Percentiles rank a stretch among this genome's conserved stretches.
phyloP scores from a whole-genome alignment of 768 basidiomycete genomes.

The Leccinellum rugosiceps region DNA sequence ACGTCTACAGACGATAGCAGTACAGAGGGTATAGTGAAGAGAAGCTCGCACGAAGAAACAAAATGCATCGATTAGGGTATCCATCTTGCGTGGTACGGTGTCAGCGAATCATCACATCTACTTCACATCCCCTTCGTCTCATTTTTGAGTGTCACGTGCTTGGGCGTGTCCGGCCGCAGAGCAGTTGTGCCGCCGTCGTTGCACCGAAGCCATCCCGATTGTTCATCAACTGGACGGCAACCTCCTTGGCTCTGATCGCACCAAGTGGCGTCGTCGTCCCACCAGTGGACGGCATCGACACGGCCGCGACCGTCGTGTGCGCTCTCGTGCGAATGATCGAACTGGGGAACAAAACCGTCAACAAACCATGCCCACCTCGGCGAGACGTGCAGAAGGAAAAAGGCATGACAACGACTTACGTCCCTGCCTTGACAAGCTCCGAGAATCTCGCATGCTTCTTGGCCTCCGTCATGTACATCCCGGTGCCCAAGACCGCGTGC shows the following conservation, averaged over 20 bases:
- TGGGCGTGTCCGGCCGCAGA: background rate
- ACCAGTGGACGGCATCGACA: slow-evolving; percentile 13
- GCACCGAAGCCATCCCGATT: background rate
- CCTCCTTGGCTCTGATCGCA: slow-evolving; percentile 72
- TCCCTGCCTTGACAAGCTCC: slow-evolving; percentile 55
- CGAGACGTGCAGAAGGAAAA: slow-evolving; percentile 5
- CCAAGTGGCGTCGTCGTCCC: slow-evolving; percentile 37
- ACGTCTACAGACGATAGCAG: too few relatives aligned
- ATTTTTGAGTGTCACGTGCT: slow-evolving; percentile 1
- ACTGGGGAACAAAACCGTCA: slow-evolving; percentile 17
- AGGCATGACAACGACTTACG: slow-evolving; percentile 32
- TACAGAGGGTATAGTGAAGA: too few relatives aligned
- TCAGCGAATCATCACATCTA: slow-evolving; percentile 4
- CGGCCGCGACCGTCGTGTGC: slow-evolving; percentile 29
- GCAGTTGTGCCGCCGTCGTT: background rate
- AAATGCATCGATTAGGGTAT: slow-evolving; percentile 15
- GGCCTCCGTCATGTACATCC: slow-evolving; percentile 57
- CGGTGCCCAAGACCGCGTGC: slow-evolving; percentile 42
- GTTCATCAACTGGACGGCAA: slow-evolving; percentile 35
- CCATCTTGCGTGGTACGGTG: background rate
- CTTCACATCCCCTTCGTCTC: background rate
- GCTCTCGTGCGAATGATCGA: slow-evolving; percentile 36
- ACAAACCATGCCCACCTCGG: background rate
- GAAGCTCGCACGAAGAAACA: too few relatives aligned
- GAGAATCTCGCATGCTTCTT: slow-evolving; percentile 47